Conservation (phyloP, 345 rosid species). For the Melaleuca alternifolia region DNA sequence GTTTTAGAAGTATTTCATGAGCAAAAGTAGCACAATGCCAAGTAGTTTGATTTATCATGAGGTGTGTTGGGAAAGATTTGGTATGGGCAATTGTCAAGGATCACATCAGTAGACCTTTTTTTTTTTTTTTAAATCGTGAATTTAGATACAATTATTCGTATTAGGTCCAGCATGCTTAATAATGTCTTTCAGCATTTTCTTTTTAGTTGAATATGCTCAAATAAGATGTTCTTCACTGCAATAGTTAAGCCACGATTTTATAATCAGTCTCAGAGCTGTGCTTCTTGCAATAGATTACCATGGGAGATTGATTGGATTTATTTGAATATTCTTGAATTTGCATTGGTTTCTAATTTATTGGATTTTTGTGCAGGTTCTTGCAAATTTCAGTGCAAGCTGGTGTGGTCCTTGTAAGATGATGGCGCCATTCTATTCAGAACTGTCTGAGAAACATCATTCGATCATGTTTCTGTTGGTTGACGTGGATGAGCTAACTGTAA, state of each 20-base stretch:
- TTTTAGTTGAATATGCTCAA: neutral
- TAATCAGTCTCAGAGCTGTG: neutral
- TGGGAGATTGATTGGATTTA: neutral
- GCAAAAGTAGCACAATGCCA: neutral
- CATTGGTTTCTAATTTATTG: neutral
- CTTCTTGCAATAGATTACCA: neutral
- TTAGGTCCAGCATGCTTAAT: neutral
- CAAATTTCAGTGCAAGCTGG: conserved; percentile 85
- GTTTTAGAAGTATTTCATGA: neutral
- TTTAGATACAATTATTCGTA: no score
- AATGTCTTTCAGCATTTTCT: neutral
- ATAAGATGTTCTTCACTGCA: neutral
- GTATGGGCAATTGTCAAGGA: neutral
- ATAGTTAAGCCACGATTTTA: neutral
- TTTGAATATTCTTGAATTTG: neutral
- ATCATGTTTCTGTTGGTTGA: conserved; percentile 62
- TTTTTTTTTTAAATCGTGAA: no score
- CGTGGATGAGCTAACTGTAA: conserved; percentile 69
- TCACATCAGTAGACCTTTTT: neutral
- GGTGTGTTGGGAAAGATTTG: neutral
- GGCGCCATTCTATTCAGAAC: conserved; percentile 46
- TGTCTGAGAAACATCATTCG: conserved; percentile 56
- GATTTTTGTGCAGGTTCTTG: conserved; percentile 37
- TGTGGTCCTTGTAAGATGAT: conserved; percentile 73
- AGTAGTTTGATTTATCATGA: neutral